Percentiles rank a stretch among this genome's conserved stretches.
These are phyloP conservation scores for Aquanectria penicillioides DNA, from an alignment of 2,329 filamentous ascomycete genomes.

Conservation along the genomic window DNA sequence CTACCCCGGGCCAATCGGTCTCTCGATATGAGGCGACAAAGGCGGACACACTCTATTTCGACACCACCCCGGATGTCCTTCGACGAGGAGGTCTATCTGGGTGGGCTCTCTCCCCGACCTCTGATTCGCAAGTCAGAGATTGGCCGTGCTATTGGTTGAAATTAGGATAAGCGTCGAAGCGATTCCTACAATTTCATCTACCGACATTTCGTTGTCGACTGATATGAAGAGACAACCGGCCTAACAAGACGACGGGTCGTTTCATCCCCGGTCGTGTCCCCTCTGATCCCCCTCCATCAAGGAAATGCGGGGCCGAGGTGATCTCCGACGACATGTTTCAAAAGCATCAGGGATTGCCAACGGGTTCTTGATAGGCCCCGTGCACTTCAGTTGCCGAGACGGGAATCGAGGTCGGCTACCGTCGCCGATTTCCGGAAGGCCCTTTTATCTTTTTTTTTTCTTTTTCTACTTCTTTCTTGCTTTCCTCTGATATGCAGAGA, in stretches of 20 bases:
- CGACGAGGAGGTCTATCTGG: conserved; percentile 56
- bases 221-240: conserved; percentile 3
- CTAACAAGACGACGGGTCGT: conserved; percentile 29
- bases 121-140: conserved; percentile 59
- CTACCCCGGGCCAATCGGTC: conserved; percentile 36
- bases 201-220: conserved; percentile 13
- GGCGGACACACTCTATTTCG: conserved; percentile 49
- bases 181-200: conserved; percentile 19
- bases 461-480: no score
- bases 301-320: conserved; percentile 33
- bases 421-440: conserved; percentile 15
- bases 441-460: no score
- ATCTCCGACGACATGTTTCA: conserved; percentile 28
- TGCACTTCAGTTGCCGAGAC: conserved; percentile 21
- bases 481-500: neutral
- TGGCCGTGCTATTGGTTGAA: conserved; percentile 65
- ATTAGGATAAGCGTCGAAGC: conserved; percentile 3
- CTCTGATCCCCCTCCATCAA: conserved; percentile 16
- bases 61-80: conserved; percentile 56
- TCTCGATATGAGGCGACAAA: conserved; percentile 42
- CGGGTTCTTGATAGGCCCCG: conserved; percentile 23
- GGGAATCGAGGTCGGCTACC: conserved; percentile 22
- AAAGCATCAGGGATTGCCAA: conserved; percentile 23
- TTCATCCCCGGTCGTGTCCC: conserved; percentile 30
- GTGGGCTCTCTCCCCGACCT: conserved; percentile 61